Percentiles rank a stretch among this genome's conserved stretches.
Evolutionary conservation across 2,329 filamentous ascomycete genomes (phyloP).

Genomic region (Clonostachys byssicola): DNA sequence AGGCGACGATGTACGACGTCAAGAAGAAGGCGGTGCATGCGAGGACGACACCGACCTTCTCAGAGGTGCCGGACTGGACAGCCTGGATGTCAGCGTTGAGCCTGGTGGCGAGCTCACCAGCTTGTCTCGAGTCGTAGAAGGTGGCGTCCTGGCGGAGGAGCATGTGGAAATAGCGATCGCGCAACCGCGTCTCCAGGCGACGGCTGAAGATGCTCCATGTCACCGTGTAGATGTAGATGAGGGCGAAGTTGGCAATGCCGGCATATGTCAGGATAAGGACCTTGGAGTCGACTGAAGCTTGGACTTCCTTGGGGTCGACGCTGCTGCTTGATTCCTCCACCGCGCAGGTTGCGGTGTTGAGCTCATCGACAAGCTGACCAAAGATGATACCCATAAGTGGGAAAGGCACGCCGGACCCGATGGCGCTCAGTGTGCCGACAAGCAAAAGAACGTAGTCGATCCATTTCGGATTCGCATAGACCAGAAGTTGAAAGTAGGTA

Average conservation of each 20-base stretch:
- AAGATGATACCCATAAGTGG: conserved; percentile 62
- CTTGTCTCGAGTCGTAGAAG: conserved; percentile 74
- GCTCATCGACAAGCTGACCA: conserved; percentile 56
- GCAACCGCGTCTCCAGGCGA: conserved; percentile 65
- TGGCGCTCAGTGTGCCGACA: conserved; percentile 37
- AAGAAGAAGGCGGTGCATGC: conserved; percentile 61
- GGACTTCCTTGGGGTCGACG: conserved; percentile 16
- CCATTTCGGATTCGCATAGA: conserved; percentile 37
- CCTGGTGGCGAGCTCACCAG: conserved; percentile 59
- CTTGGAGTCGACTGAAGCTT: conserved; percentile 46
- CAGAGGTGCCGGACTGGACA: conserved; percentile 64
- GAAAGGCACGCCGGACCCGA: conserved; percentile 57
- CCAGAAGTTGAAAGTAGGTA: conserved; percentile 37
- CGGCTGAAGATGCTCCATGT: conserved; percentile 63
- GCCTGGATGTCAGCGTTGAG: conserved; percentile 63
- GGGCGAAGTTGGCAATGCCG: conserved; percentile 56
- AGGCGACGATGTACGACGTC: conserved; percentile 63
- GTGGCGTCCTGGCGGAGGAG: conserved; percentile 90
- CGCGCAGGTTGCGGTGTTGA: conserved; percentile 53
- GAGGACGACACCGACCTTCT: conserved; percentile 66
- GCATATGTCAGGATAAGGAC: conserved; percentile 61
- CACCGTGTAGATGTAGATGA: conserved; percentile 60
- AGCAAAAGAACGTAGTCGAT: conserved; percentile 35
- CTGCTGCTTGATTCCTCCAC: conserved; percentile 14
- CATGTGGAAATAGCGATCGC: conserved; percentile 76